These are phyloP conservation scores for Podospora fimiseda DNA, from an alignment of 495 filamentous ascomycete genomes.

Conservation along the genomic window DNA sequence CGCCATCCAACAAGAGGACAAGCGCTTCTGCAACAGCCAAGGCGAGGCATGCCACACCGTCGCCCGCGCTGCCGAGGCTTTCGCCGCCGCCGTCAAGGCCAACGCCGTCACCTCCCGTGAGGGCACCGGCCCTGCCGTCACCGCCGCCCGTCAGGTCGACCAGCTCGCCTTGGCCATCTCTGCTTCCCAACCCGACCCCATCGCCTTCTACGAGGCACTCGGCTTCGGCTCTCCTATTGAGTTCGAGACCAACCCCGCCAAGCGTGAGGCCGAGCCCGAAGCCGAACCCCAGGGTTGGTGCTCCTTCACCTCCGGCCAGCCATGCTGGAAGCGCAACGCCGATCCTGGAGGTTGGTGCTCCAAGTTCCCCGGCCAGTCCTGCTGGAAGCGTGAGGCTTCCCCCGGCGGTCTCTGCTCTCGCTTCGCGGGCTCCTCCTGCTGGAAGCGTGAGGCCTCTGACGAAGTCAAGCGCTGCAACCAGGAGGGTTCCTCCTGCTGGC, in stretches of 20 bases:
- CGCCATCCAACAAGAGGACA: slow-evolving; percentile 17
- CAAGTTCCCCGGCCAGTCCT: too few species aligned
- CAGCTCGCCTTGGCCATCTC: slow-evolving; percentile 25
- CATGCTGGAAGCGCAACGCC: slow-evolving; percentile 26
- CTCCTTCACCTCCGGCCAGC: slow-evolving; percentile 1
- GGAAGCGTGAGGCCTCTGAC: slow-evolving; percentile 14
- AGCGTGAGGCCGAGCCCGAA: slow-evolving; percentile 21
- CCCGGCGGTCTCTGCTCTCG: slow-evolving; percentile 20
- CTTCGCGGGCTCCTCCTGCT: slow-evolving; percentile 30
- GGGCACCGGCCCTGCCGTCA: slow-evolving; percentile 11
- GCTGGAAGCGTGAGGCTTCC: slow-evolving; percentile 25
- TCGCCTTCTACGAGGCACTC: slow-evolving; percentile 21
- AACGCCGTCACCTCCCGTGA: slow-evolving; percentile 15
- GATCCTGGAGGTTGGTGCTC: too few species aligned
- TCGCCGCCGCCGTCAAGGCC: slow-evolving; percentile 23
- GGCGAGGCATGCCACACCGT: slow-evolving; percentile 35
- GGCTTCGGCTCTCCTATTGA: slow-evolving; percentile 5
- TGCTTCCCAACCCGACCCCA: slow-evolving; percentile 21
- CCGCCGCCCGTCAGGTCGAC: slow-evolving; percentile 24
- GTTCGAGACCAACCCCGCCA: slow-evolving; percentile 4
- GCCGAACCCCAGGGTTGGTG: too few species aligned
- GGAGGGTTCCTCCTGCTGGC: background rate
- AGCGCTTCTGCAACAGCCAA: slow-evolving; percentile 23
- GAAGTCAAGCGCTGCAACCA: background rate
- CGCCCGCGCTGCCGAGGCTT: slow-evolving; percentile 32